Conservation (phyloP, 2,329 filamentous ascomycete species). For the Fonsecaea nubica region DNA sequence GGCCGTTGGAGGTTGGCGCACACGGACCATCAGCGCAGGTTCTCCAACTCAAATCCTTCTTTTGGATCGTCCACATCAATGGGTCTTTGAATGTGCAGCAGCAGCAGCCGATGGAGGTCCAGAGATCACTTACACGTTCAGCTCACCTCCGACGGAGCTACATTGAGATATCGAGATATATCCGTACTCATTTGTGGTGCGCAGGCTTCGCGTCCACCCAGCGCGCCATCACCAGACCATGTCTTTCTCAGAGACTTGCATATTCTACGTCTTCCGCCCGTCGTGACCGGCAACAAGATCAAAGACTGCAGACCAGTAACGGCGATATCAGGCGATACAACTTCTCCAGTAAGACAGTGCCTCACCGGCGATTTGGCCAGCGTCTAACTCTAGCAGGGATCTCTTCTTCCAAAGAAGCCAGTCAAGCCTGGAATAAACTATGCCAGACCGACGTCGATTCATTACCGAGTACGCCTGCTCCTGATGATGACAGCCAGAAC, state of each 20-base stretch:
- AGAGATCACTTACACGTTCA: constrained; percentile 27
- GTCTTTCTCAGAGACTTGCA: constrained; percentile 7
- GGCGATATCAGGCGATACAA: constrained; percentile 1
- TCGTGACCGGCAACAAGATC: not conserved
- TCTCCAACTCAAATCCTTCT: constrained; percentile 6
- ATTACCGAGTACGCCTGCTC: not conserved
- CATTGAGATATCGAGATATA: constrained; percentile 48
- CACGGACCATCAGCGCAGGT: not conserved
- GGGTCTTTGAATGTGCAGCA: not conserved
- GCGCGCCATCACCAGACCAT: not conserved
- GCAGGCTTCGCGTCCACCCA: not conserved
- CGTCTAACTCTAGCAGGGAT: constrained; percentile 3
- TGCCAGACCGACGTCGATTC: constrained; percentile 11
- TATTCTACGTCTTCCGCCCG: constrained; percentile 2
- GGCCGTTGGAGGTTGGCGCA: constrained; percentile 22
- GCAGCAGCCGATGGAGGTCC: constrained; percentile 24
- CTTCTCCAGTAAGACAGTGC: not conserved
- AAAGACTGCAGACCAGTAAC: not conserved
- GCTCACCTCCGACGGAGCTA: constrained; percentile 45
- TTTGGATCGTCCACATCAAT: constrained; percentile 2
- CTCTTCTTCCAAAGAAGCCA: not conserved
- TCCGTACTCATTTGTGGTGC: constrained; percentile 39
- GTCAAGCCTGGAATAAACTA: constrained; percentile 27
- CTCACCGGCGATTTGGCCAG: not conserved
- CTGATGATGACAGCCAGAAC: not conserved